phyloP scores from a whole-genome alignment of 73 alveolate genomes.

The Tetrahymena thermophila region DNA sequence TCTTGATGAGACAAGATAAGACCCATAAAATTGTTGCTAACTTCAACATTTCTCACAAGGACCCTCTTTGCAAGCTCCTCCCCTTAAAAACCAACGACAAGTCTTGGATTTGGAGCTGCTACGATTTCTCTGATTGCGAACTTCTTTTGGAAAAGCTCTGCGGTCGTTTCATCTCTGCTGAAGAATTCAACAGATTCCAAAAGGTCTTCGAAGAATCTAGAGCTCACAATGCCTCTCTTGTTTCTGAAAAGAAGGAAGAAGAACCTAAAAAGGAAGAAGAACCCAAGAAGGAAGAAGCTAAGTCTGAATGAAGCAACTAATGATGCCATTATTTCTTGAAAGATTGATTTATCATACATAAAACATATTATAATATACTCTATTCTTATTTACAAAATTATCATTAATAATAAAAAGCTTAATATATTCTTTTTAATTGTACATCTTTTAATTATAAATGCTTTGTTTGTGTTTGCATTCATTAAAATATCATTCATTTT shows the following conservation, averaged over 20 bases:
- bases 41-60: conserved; percentile 42
- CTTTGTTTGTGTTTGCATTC: not conserved
- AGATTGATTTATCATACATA: too few species aligned
- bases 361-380: not conserved
- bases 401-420: not conserved
- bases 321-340: not conserved
- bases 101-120: conserved; percentile 58
- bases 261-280: conserved; percentile 52
- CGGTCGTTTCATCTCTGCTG: conserved; percentile 54
- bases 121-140: conserved; percentile 57
- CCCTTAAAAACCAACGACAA: conserved; percentile 61
- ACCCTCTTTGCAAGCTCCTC: conserved; percentile 55
- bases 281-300: conserved; percentile 27
- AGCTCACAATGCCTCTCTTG: conserved; percentile 8
- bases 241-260: conserved; percentile 52
- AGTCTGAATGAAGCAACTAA: not conserved
- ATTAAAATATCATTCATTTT: not conserved
- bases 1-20: conserved; percentile 62
- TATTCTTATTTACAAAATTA: not conserved
- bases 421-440: not conserved
- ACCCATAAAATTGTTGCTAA: conserved; percentile 64
- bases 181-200: conserved; percentile 55
- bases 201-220: conserved; percentile 59
- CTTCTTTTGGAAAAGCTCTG: conserved; percentile 53
- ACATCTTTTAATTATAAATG: not conserved